Base-by-base conservation (phyloP, 139 green algal species). In the Chlorella sp. region DNA sequence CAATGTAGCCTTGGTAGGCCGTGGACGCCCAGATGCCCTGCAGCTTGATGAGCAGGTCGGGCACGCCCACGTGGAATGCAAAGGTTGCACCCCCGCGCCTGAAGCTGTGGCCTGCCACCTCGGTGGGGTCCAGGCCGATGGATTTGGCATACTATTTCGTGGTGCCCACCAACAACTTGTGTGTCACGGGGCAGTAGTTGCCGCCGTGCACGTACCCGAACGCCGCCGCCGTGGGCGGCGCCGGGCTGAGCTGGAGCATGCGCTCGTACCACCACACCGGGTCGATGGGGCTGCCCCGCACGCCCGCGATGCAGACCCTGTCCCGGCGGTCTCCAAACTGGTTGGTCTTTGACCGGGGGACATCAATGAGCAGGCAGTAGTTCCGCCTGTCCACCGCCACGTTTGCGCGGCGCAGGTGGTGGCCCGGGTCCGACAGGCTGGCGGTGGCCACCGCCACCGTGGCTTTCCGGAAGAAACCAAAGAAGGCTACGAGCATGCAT, bases 401-500 rank as follows among this genome's bases (percentile, higher is more conserved):
- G 11, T 54, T 54, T 54, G 8, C 8, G 46, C 46, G 46, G 46
- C 46, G 46, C 46, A 54, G 46, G 46, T 54, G 46, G 46, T 54
- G 8, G 46, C 46, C 46, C 46, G 46, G 46, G 46, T 67, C 58
- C 26, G 58, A 30, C 58, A 67, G 58, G 58, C 58, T 67, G 58
- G 24, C 16, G 58, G 58, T 67, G 58, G 58, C 58, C 22, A 67
- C 65, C 67, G 67, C 67, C 34, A 46, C 67, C 26, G 67, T 73
- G 19, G 67, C 44, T n/a, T 73, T 73, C 2, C 67, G n/a, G 36
- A 73, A 73, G 67, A 73, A 73, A 13, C 67, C 67, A 46, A 73
- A 73, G 67, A 73, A 73, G 34, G 67, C 67, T 9, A 73, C 26
- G 13, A 73, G 67, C 67, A 73, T 73, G 67, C 67, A 73, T 24